These are phyloP conservation scores for Spathaspora arborariae DNA, from an alignment of 805 yeast genomes.

Conservation along the genomic window DNA sequence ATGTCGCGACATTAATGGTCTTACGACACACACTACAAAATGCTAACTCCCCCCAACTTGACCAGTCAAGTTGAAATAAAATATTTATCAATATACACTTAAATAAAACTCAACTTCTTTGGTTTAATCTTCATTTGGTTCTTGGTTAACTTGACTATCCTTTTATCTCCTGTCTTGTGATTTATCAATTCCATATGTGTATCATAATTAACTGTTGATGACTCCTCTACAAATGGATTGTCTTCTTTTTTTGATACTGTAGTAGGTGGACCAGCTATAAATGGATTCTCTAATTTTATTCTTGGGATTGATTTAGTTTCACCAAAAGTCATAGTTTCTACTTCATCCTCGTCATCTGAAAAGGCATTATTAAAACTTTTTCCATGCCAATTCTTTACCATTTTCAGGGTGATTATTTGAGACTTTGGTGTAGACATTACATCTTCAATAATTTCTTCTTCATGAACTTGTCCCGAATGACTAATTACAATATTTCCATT, in stretches of 20 bases:
- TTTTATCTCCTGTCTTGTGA: slow-evolving; percentile 34
- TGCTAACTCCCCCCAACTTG: too few species aligned
- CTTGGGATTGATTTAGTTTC: slow-evolving; percentile 6
- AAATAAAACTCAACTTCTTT: slow-evolving; percentile 31
- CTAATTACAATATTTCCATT: not conserved
- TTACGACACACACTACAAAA: too few species aligned
- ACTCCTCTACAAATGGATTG: slow-evolving; percentile 1
- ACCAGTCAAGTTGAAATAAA: slow-evolving; percentile 1
- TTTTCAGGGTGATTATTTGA: slow-evolving; percentile 31
- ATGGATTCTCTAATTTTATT: slow-evolving; percentile 20
- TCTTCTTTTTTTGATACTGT: not conserved
- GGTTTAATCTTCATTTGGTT: slow-evolving; percentile 36
- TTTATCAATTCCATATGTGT: slow-evolving; percentile 29
- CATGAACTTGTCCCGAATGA: not conserved
- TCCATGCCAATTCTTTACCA: slow-evolving; percentile 36
- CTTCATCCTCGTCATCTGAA: slow-evolving; percentile 26
- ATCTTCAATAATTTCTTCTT: slow-evolving; percentile 13
- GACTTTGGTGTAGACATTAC: slow-evolving; percentile 21
- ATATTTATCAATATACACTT: not conserved
- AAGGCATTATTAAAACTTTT: slow-evolving; percentile 26
- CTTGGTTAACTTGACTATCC: slow-evolving; percentile 27
- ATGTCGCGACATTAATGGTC: too few species aligned
- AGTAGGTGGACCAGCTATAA: slow-evolving; percentile 10
- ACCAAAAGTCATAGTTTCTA: slow-evolving; percentile 1
- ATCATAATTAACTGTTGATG: slow-evolving; percentile 12